phyloP scores from a whole-genome alignment of 164 flowering plant species.

The Saururus chinensis region DNA sequence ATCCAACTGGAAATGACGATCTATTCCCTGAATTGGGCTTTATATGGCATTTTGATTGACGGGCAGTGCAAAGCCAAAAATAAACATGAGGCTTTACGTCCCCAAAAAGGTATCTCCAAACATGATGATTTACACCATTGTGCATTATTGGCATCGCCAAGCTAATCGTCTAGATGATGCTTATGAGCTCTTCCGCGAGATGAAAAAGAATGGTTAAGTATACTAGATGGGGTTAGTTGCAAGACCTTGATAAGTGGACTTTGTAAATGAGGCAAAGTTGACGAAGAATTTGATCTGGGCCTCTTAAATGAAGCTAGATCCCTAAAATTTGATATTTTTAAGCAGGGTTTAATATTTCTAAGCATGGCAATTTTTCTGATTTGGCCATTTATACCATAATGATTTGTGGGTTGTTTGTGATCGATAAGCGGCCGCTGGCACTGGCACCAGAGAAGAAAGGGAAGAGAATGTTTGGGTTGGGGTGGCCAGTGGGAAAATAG shows the following conservation, averaged over 20 bases:
- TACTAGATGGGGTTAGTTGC: constrained; percentile 37
- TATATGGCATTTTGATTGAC: constrained; percentile 53
- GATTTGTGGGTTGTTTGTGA: constrained; percentile 64
- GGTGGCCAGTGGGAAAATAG: no score
- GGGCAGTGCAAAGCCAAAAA: constrained; percentile 53
- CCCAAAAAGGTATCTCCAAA: constrained; percentile 41
- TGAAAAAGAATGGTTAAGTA: constrained; percentile 34
- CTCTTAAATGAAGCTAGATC: constrained; percentile 51
- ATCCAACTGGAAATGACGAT: constrained; percentile 55
- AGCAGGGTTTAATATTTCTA: no score
- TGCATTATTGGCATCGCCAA: constrained; percentile 52
- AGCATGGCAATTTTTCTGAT: constrained; percentile 35
- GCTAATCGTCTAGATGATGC: constrained; percentile 49
- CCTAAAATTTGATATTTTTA: constrained; percentile 60
- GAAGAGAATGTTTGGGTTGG: no score
- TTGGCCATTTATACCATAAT: constrained; percentile 65
- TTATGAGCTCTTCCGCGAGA: constrained; percentile 23
- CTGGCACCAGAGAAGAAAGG: no score
- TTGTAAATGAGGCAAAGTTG: constrained; percentile 51
- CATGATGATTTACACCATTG: constrained; percentile 31
- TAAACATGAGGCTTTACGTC: constrained; percentile 30
- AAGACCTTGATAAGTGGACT: constrained; percentile 61
- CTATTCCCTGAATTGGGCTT: constrained; percentile 48
- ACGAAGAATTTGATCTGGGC: constrained; percentile 49
- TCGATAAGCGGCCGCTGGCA: no score